Conservation (phyloP, 768 basidiomycete species). For the Dictyophora rubrovolvata region DNA sequence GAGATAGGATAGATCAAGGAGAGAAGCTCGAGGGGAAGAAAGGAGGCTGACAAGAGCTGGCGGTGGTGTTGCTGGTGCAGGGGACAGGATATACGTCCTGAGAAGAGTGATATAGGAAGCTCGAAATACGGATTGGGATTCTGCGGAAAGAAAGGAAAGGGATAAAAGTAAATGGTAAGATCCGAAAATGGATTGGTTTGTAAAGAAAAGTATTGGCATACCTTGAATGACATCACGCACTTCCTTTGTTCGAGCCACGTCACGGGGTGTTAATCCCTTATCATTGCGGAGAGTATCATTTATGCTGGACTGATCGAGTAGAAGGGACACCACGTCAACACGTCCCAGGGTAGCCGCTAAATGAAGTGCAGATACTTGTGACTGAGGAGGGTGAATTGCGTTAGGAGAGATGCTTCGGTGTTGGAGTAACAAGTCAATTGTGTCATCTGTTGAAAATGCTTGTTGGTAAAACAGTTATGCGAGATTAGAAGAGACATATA, state of each 20-base stretch:
- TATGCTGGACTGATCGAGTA: slow-evolving; percentile 70
- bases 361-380: slow-evolving; percentile 64
- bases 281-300: slow-evolving; percentile 68
- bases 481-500: slow-evolving; percentile 24
- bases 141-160: slow-evolving; percentile 25
- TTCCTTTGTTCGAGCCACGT: slow-evolving; percentile 65
- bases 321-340: slow-evolving; percentile 57
- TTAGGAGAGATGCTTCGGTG: slow-evolving; percentile 75
- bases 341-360: slow-evolving; percentile 66
- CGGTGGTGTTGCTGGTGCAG: slow-evolving; percentile 23
- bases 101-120: slow-evolving; percentile 67
- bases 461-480: slow-evolving; percentile 3
- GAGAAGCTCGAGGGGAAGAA: slow-evolving; percentile 55
- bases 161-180: no score
- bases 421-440: slow-evolving; percentile 54
- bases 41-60: slow-evolving; percentile 46
- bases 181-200: not conserved
- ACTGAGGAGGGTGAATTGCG: slow-evolving; percentile 59
- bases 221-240: slow-evolving; percentile 58
- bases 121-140: slow-evolving; percentile 67
- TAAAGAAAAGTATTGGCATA: slow-evolving; percentile 15
- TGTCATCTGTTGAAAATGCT: slow-evolving; percentile 37
- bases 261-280: slow-evolving; percentile 56
- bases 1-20: slow-evolving; percentile 69
- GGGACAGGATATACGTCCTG: slow-evolving; percentile 62